Evolutionary conservation across 345 rosid genomes (phyloP).

Genomic region (Citrus hindsii): DNA sequence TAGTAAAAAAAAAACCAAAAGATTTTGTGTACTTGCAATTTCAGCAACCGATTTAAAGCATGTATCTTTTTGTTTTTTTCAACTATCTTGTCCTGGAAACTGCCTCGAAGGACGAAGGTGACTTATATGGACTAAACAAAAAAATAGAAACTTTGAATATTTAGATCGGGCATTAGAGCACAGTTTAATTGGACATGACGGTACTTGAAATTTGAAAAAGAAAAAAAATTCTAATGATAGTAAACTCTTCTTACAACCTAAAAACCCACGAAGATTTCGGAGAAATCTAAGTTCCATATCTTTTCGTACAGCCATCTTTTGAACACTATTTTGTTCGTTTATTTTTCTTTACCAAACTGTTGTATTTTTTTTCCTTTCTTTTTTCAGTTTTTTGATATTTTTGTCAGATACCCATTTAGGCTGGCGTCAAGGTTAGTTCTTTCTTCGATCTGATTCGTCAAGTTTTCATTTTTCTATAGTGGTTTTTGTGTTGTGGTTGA

Average conservation of each 20-base stretch:
- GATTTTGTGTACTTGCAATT: neutral
- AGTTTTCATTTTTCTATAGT: neutral
- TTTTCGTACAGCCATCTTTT: slow-evolving; percentile 5
- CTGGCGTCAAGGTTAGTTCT: slow-evolving; percentile 7
- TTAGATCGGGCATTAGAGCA: neutral
- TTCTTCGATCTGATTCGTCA: neutral
- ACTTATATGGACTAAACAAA: neutral
- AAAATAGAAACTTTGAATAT: neutral
- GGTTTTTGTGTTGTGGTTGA: neutral
- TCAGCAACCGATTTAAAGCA: neutral
- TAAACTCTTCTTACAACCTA: neutral
- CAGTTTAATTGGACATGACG: neutral
- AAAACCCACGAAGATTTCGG: slow-evolving; percentile 5
- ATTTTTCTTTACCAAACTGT: neutral
- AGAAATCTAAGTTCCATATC: slow-evolving; percentile 1
- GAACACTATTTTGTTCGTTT: neutral
- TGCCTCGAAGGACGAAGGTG: neutral
- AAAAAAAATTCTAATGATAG: neutral
- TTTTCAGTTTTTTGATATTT: neutral
- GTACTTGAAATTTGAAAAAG: neutral
- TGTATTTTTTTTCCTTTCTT: neutral
- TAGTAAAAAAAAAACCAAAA: neutral
- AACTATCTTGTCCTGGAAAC: neutral
- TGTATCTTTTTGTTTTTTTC: too few species aligned
- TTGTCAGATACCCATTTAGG: neutral